Evolutionary conservation across 2,329 filamentous ascomycete genomes (phyloP).

Genomic region (Coleophoma crateriformis): DNA sequence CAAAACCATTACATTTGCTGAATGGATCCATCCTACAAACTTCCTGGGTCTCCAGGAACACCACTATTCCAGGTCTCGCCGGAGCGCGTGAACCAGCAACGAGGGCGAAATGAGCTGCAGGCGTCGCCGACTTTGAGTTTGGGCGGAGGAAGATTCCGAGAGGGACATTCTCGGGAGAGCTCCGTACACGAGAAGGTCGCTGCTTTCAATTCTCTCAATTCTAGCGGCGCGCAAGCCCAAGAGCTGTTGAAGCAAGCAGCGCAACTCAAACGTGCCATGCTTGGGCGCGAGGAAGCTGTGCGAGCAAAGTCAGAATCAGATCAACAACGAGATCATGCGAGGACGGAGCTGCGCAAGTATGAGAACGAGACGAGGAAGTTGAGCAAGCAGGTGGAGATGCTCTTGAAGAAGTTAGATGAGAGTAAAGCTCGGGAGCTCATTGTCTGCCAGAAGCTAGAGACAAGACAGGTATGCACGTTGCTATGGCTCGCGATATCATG

Average conservation of each 20-base stretch:
- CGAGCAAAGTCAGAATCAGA: background rate
- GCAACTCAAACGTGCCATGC: conserved; percentile 59
- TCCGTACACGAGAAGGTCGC: conserved; percentile 63
- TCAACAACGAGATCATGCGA: background rate
- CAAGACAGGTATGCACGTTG: conserved; percentile 56
- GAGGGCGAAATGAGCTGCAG: conserved; percentile 15
- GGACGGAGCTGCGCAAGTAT: conserved; percentile 59
- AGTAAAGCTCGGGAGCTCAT: conserved; percentile 59
- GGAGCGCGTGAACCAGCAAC: conserved; percentile 53
- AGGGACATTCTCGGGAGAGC: conserved; percentile 41
- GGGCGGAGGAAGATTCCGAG: conserved; percentile 2
- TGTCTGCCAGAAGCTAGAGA: conserved; percentile 61
- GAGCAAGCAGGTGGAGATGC: conserved; percentile 47
- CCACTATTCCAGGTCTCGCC: conserved; percentile 58
- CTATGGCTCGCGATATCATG: conserved; percentile 19
- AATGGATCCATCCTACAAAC: conserved; percentile 42
- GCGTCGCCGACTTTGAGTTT: conserved; percentile 5
- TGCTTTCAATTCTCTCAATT: conserved; percentile 65
- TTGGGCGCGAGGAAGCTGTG: conserved; percentile 64
- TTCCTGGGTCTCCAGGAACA: conserved; percentile 47
- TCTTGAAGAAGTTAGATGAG: conserved; percentile 52
- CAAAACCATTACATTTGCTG: background rate
- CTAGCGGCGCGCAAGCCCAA: conserved; percentile 50
- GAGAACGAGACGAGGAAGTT: conserved; percentile 54
- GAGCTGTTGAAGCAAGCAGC: conserved; percentile 52